These are phyloP conservation scores for Biscogniauxia mediterranea DNA, from an alignment of 2,329 filamentous ascomycete genomes.

Conservation along the genomic window DNA sequence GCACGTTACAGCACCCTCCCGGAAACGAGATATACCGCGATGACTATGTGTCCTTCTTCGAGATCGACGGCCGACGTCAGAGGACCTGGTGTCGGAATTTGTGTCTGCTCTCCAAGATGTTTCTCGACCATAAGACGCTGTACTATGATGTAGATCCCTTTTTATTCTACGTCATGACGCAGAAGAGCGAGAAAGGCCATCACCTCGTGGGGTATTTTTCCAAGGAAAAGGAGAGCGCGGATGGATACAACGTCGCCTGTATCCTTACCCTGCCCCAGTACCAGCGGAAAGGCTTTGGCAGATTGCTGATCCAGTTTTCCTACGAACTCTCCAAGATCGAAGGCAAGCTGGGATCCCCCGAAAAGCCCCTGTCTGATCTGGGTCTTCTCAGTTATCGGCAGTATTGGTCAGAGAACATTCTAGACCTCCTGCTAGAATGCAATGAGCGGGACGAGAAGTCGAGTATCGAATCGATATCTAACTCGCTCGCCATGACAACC, in stretches of 20 bases:
- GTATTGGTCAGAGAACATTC: constrained; percentile 95
- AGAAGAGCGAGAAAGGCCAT: constrained; percentile 81
- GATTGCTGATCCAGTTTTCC: constrained; percentile 92
- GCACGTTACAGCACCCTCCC: constrained; percentile 85
- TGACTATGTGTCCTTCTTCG: constrained; percentile 90
- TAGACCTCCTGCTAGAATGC: constrained; percentile 77
- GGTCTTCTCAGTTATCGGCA: constrained; percentile 92
- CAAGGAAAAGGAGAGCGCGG: constrained; percentile 96
- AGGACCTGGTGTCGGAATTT: constrained; percentile 96
- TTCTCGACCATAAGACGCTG: constrained; percentile 92
- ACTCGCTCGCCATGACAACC: constrained; percentile 87
- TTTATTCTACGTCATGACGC: constrained; percentile 97
- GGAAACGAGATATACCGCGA: constrained; percentile 99
- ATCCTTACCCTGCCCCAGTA: constrained; percentile 96
- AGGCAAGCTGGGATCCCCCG: constrained; percentile 89
- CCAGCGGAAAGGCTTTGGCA: constrained; percentile 90
- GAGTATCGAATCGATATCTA: constrained; percentile 82
- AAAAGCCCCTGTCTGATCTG: constrained; percentile 93
- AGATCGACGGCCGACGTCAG: constrained; percentile 92
- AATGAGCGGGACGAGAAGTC: constrained; percentile 68
- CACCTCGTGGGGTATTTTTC: constrained; percentile 99
- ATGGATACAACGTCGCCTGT: constrained; percentile 97
- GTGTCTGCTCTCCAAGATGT: constrained; percentile 91
- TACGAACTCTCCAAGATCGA: constrained; percentile 97
- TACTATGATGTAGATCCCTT: constrained; percentile 99